Evolutionary conservation across 495 filamentous ascomycete genomes (phyloP).

Genomic region (Hypoxylon rickii): DNA sequence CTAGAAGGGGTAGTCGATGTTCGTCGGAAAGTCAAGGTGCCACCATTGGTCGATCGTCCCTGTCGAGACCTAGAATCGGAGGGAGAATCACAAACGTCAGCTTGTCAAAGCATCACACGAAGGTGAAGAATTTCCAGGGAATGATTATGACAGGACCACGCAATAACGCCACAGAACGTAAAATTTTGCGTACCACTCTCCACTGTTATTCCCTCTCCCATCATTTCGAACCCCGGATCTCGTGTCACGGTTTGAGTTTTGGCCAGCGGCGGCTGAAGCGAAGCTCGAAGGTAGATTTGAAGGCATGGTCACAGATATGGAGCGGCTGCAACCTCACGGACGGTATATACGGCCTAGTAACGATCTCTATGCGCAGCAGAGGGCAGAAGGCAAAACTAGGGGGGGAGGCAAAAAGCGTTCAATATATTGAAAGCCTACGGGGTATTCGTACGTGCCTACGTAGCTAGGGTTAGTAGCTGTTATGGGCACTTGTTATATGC

Average conservation of each 20-base stretch:
- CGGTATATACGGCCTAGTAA: conserved; percentile 10
- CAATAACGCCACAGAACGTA: too few relatives aligned
- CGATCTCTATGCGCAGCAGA: background rate
- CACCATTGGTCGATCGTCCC: conserved; percentile 68
- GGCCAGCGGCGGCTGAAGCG: conserved; percentile 79
- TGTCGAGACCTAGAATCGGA: conserved; percentile 38
- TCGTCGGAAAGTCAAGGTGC: conserved; percentile 85
- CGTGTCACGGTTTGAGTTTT: conserved; percentile 60
- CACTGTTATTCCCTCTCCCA: conserved; percentile 48
- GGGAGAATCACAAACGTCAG: conserved; percentile 18
- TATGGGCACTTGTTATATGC: too few relatives aligned
- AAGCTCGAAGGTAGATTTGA: conserved; percentile 81
- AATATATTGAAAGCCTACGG: too few relatives aligned
- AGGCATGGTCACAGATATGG: conserved; percentile 58
- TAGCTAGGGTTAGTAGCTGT: too few relatives aligned
- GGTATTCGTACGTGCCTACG: too few relatives aligned
- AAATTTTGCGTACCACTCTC: conserved; percentile 39
- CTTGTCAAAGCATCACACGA: conserved; percentile 35
- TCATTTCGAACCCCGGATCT: conserved; percentile 59
- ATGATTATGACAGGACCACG: too few relatives aligned
- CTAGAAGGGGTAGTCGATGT: conserved; percentile 63
- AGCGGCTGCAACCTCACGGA: conserved; percentile 18
- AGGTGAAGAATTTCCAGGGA: too few relatives aligned
- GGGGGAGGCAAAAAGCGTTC: too few relatives aligned
- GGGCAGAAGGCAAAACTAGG: background rate